These are phyloP conservation scores for Fusarium euwallaceae DNA, from an alignment of 2,329 filamentous ascomycete species.

Conservation along the genomic window DNA sequence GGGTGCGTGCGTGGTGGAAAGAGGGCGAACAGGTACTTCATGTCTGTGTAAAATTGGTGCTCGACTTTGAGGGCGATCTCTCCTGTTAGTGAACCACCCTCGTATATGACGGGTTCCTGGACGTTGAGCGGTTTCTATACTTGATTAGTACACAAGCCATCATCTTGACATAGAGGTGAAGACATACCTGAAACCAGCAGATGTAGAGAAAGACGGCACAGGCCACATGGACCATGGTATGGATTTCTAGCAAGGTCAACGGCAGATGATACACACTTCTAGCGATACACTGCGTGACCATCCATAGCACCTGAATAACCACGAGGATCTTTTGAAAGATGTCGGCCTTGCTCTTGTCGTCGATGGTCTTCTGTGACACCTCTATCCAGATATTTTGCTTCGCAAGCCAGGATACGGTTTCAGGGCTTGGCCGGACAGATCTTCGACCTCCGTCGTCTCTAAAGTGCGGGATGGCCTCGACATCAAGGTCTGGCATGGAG, in stretches of 20 bases:
- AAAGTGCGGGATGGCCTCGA: not conserved
- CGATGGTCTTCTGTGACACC: conserved; percentile 38
- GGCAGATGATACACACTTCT: conserved; percentile 50
- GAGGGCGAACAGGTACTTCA: not conserved
- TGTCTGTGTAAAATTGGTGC: conserved; percentile 13
- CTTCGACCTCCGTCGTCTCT: conserved; percentile 6
- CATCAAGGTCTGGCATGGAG: conserved; percentile 12
- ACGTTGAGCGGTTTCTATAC: conserved; percentile 34
- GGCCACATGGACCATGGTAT: conserved; percentile 38
- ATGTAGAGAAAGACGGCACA: conserved; percentile 37
- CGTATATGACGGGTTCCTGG: conserved; percentile 8
- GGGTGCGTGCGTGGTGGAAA: not conserved
- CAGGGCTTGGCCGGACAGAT: conserved; percentile 8
- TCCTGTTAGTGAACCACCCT: not conserved
- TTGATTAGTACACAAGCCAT: not conserved
- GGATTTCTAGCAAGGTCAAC: conserved; percentile 54
- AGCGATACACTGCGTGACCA: conserved; percentile 52
- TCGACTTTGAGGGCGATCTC: conserved; percentile 22
- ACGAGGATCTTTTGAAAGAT: conserved; percentile 52
- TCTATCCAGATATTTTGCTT: conserved; percentile 20
- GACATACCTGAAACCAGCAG: conserved; percentile 36
- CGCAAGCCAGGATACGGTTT: conserved; percentile 13
- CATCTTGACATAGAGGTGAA: rapidly evolving
- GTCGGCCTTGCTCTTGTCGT: conserved; percentile 55
- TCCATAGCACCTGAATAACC: conserved; percentile 55